Evolutionary conservation across 2,329 filamentous ascomycete species (phyloP), one percentile per base, ranked within the genome.

Genomic region (Karstenula rhodostoma): DNA sequence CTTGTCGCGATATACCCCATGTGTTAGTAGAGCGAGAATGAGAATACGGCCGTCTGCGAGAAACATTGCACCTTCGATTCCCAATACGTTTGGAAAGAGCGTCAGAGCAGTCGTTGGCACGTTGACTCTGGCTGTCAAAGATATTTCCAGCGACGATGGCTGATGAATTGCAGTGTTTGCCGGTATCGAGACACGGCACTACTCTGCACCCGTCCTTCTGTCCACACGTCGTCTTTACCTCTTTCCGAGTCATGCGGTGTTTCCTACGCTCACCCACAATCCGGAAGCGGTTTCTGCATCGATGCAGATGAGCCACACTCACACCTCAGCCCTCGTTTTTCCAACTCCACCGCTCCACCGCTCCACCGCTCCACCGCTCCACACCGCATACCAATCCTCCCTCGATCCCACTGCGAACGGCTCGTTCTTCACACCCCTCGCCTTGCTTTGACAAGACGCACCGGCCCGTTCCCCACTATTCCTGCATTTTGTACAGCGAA

Each of bases 401-500:
- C 8, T n/a, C n/a, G n/a, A n/a, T 9, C 29, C 29, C 29, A 32
- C 12, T 6, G 29, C 29, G 29, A 32, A 32, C 29, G 7, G 29
- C 29, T 32, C 29, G 29, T 32, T 32, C 29, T 32, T 19, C 35
- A 53, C 29, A 6, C 27, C 29, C 29, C 29, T 32, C 29, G 29
- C 29, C 29, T 10, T 32, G 2, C 29, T 10, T 32, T 9, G 29
- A 6, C 29, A 32, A 6, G 29, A 32, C 29, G 52, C 51, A 54
- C 37, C 35, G 50, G 35, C 37, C 35, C 37, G 17, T 29, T 54
- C 51, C 25, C 51, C 51, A 54, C 51, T 32, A 29, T 52, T 54
- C 37, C 52, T 17, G 52, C 42, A 44, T 46, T 29, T 55, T 44
- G 40, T 44, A 55, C 52, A 55, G 52, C 52, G 52, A 55, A 55